Conservation (phyloP, 208 protist genomes). For the Dictyostelium gargantuum region DNA sequence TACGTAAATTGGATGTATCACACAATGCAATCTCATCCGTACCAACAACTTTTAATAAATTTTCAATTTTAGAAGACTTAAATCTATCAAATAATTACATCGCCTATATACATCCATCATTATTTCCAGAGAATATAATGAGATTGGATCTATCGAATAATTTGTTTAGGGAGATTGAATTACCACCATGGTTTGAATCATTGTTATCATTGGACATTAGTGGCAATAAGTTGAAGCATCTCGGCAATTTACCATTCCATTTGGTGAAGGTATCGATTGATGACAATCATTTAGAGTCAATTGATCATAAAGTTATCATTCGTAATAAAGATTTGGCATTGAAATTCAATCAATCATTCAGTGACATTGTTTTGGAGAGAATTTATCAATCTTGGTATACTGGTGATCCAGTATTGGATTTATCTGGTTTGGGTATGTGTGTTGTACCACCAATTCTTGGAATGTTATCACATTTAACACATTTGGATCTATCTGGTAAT, state of each 20-base stretch:
- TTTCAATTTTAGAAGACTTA: slow-evolving; percentile 65
- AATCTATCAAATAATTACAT: slow-evolving; percentile 68
- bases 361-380: slow-evolving; percentile 12
- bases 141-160: slow-evolving; percentile 26
- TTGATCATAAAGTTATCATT: slow-evolving; percentile 6
- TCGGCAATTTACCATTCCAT: slow-evolving; percentile 51
- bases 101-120: background rate
- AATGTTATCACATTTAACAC: slow-evolving; percentile 1
- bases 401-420: background rate
- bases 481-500: slow-evolving; percentile 50
- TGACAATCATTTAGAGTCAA: background rate
- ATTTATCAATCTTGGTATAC: slow-evolving; percentile 29
- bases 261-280: background rate
- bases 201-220: background rate
- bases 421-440: slow-evolving; percentile 12
- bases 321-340: background rate
- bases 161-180: background rate
- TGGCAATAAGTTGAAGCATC: background rate
- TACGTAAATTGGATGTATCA: slow-evolving; percentile 70
- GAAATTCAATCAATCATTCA: background rate
- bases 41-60: slow-evolving; percentile 56
- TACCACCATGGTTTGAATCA: slow-evolving; percentile 16
- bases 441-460: background rate
- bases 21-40: slow-evolving; percentile 64
- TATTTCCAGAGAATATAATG: background rate